These are phyloP conservation scores for Ceratobasidium sp. DNA, from an alignment of 1,284 basidiomycete genomes.

Conservation along the genomic window DNA sequence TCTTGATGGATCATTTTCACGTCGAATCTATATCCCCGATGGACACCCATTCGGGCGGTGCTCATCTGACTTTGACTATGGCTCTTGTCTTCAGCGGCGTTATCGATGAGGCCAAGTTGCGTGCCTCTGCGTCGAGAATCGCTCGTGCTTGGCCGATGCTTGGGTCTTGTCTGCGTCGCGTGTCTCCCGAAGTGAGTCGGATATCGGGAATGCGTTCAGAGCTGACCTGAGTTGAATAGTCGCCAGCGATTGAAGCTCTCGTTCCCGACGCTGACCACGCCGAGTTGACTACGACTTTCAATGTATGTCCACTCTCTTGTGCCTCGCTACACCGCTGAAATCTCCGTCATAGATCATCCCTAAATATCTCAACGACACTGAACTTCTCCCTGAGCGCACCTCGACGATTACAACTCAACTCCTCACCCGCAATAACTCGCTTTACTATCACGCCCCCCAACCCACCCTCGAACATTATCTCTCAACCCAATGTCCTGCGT, in stretches of 20 bases:
- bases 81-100: constrained; percentile 35
- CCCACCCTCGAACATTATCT: constrained; percentile 11
- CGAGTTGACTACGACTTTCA: neutral
- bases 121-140: neutral
- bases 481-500: constrained; percentile 2
- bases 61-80: constrained; percentile 33
- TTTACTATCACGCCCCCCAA: neutral
- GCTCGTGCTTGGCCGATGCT: constrained; percentile 28
- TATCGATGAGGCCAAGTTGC: neutral
- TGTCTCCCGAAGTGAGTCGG: neutral
- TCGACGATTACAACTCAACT: constrained; percentile 22
- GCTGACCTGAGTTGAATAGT: neutral
- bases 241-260: constrained; percentile 1
- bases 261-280: constrained; percentile 31
- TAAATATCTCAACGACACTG: neutral
- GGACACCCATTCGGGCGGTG: constrained; percentile 39
- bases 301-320: neutral
- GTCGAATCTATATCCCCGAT: constrained; percentile 32
- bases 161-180: constrained; percentile 11
- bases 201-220: neutral
- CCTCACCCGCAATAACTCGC: constrained; percentile 2
- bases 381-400: constrained; percentile 3
- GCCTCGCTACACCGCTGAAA: neutral
- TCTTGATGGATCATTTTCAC: constrained; percentile 19
- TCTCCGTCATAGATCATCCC: neutral